Percentiles rank a stretch among this genome's conserved stretches.
These are phyloP conservation scores for Coemansia reversa DNA, from an alignment of 192 early-diverging fungal genomes.

Conservation along the genomic window DNA sequence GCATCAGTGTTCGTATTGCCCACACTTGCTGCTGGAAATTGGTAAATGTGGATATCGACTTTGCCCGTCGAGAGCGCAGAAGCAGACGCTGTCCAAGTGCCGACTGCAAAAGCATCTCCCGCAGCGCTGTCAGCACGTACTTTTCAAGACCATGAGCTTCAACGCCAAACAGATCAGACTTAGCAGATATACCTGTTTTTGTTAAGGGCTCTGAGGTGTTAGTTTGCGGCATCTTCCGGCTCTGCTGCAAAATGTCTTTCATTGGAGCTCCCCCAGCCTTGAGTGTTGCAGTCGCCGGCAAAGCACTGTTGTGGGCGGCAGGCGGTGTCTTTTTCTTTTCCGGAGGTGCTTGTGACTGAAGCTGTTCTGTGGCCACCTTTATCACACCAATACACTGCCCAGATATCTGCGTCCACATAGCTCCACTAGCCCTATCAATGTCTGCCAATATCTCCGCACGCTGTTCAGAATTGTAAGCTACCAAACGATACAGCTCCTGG, in stretches of 20 bases:
- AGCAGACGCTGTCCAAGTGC: constrained; percentile 34
- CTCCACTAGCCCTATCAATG: constrained; percentile 37
- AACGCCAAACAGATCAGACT: constrained; percentile 35
- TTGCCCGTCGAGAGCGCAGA: constrained; percentile 25
- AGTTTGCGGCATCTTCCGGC: constrained; percentile 2
- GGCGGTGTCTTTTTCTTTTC: constrained; percentile 11
- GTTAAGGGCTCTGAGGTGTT: not conserved
- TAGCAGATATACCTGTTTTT: not conserved
- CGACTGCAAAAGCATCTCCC: constrained; percentile 43
- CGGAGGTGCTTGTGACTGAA: constrained; percentile 23
- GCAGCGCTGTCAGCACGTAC: constrained; percentile 44
- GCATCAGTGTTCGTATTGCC: constrained; percentile 46
- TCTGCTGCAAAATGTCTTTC: constrained; percentile 32
- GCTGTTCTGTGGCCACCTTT: constrained; percentile 26
- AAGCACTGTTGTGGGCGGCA: not conserved
- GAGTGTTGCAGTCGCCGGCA: not conserved
- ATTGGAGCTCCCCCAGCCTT: constrained; percentile 38
- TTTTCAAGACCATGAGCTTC: constrained; percentile 53
- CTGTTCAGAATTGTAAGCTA: constrained; percentile 32
- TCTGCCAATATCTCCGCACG: constrained; percentile 36
- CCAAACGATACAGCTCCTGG: constrained; percentile 48
- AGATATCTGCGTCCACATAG: constrained; percentile 49
- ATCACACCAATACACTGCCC: constrained; percentile 39
- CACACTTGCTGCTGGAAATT: constrained; percentile 55
- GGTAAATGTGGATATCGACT: constrained; percentile 30